Evolutionary conservation across 805 yeast species (phyloP).

Genomic region (Schwanniomyces pseudopolymorphus): DNA sequence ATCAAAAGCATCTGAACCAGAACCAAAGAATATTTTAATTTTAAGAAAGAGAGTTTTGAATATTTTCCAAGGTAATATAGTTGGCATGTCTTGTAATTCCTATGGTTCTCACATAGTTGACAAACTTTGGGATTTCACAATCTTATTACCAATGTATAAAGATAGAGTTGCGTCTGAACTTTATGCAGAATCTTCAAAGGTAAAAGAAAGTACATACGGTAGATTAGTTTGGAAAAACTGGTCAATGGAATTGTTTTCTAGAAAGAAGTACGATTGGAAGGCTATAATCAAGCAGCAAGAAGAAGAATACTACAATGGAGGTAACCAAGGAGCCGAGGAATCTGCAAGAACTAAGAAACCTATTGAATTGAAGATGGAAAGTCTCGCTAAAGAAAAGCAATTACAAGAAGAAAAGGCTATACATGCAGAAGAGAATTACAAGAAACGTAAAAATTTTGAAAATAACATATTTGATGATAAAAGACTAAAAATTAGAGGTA

Average conservation of each 20-base stretch:
- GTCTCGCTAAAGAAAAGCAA: constrained; percentile 30
- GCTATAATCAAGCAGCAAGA: constrained; percentile 49
- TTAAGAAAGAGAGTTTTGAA: constrained; percentile 71
- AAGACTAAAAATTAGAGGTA: constrained; percentile 11
- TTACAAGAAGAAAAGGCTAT: constrained; percentile 24
- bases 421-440: constrained; percentile 17
- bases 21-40: constrained; percentile 46
- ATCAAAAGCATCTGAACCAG: constrained; percentile 25
- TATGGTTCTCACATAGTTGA: constrained; percentile 92
- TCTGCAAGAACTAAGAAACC: constrained; percentile 32
- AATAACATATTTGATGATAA: constrained; percentile 5
- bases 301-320: constrained; percentile 26
- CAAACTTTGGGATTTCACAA: constrained; percentile 75
- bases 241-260: constrained; percentile 75
- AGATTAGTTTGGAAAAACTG: constrained; percentile 94
- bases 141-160: constrained; percentile 75
- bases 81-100: constrained; percentile 73
- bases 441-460: constrained; percentile 21
- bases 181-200: constrained; percentile 54
- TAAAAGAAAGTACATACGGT: constrained; percentile 87
- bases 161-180: constrained; percentile 80
- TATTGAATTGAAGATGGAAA: constrained; percentile 42
- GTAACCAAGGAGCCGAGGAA: constrained; percentile 6
- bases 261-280: constrained; percentile 86
- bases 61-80: constrained; percentile 51